These are phyloP conservation scores for Colletotrichum lindemuthianum DNA, from an alignment of 2,329 filamentous ascomycete genomes.

Conservation along the genomic window DNA sequence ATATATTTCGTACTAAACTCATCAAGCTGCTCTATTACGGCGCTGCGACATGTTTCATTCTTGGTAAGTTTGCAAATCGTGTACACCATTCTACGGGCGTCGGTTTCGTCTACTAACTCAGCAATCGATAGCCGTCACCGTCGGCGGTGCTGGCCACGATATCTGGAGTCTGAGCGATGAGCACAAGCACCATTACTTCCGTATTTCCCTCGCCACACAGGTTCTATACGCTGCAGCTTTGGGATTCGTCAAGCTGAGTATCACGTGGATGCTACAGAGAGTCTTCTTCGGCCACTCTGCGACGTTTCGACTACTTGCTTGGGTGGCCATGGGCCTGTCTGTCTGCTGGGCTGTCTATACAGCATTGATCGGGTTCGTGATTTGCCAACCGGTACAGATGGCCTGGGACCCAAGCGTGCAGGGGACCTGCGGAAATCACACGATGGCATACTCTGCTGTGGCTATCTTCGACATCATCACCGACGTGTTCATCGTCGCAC, in stretches of 20 bases:
- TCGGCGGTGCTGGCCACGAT: slow-evolving; percentile 21
- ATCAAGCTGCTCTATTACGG: slow-evolving; percentile 8
- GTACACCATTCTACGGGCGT: not conserved
- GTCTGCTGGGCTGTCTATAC: slow-evolving; percentile 11
- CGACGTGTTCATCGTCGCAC: slow-evolving; percentile 35
- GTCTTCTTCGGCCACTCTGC: slow-evolving; percentile 10
- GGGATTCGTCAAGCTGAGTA: slow-evolving; percentile 16
- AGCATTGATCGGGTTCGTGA: slow-evolving; percentile 37
- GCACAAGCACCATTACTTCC: slow-evolving; percentile 5
- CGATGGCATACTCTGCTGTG: slow-evolving; percentile 30
- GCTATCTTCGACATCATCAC: slow-evolving; percentile 39
- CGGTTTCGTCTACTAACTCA: not conserved
- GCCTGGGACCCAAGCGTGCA: slow-evolving; percentile 40
- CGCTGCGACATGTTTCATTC: not conserved
- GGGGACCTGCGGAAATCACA: slow-evolving; percentile 33
- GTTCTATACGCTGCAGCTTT: slow-evolving; percentile 15
- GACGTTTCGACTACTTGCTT: not conserved
- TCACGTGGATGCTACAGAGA: slow-evolving; percentile 10
- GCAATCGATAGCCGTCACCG: not conserved
- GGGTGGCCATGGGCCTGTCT: slow-evolving; percentile 13
- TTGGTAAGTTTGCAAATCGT: not conserved
- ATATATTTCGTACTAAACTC: not conserved
- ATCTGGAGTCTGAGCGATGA: not conserved
- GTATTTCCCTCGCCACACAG: not conserved
- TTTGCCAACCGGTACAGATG: slow-evolving; percentile 48